A percentile compares a stretch with the other conserved stretches of the same genome.
These are phyloP conservation scores for Steccherinum ochraceum DNA, from an alignment of 768 basidiomycete genomes.

Conservation along the genomic window DNA sequence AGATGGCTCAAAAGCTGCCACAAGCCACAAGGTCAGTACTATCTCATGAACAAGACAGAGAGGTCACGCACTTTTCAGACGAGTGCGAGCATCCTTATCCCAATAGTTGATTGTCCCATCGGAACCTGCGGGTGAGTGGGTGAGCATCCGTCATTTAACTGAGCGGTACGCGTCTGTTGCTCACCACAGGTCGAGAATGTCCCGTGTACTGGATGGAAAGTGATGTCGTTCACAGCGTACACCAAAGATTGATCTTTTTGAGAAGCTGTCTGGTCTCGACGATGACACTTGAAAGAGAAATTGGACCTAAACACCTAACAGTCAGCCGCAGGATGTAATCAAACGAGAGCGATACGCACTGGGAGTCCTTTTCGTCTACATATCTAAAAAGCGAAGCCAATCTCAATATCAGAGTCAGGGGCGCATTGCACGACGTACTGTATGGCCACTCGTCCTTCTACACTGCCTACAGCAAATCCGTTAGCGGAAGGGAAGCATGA, in stretches of 20 bases:
- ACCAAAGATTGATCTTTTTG: slow-evolving; percentile 38
- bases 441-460: slow-evolving; percentile 91
- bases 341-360: slow-evolving; percentile 33
- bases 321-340: neutral
- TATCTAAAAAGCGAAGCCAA: slow-evolving; percentile 44
- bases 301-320: slow-evolving; percentile 29
- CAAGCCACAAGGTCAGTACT: neutral
- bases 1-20: slow-evolving; percentile 61
- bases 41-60: neutral
- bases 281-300: slow-evolving; percentile 55
- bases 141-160: neutral
- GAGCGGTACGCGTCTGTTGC: neutral
- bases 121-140: slow-evolving; percentile 52
- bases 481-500: slow-evolving; percentile 75
- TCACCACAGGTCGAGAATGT: slow-evolving; percentile 40
- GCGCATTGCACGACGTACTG: slow-evolving; percentile 86
- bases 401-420: slow-evolving; percentile 1
- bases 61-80: slow-evolving; percentile 70
- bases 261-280: slow-evolving; percentile 27
- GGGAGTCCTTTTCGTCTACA: slow-evolving; percentile 75
- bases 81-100: slow-evolving; percentile 90
- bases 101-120: slow-evolving; percentile 90
- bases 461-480: slow-evolving; percentile 80
- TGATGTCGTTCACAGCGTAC: slow-evolving; percentile 51
- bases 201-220: slow-evolving; percentile 47